Evolutionary conservation across 768 basidiomycete genomes (phyloP).

Genomic region (Termitomyces sp.): DNA sequence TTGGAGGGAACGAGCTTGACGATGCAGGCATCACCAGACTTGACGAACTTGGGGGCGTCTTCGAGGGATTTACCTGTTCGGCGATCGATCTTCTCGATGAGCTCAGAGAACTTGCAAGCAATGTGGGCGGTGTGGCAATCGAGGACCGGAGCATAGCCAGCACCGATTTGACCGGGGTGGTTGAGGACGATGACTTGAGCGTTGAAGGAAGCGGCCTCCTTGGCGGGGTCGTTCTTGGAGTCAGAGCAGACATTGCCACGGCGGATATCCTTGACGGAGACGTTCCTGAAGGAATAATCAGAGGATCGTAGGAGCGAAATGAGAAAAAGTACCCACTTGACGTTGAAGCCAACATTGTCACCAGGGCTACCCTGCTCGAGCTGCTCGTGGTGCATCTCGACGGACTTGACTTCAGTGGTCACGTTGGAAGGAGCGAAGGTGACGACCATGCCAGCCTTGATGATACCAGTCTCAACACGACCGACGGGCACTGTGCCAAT

Average conservation of each 20-base stretch:
- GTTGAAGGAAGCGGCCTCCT: slow-evolving; percentile 98
- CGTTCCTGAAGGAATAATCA: slow-evolving; percentile 62
- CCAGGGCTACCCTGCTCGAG: slow-evolving; percentile 92
- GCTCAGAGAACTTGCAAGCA: slow-evolving; percentile 98
- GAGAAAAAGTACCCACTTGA: slow-evolving; percentile 59
- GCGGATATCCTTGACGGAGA: slow-evolving; percentile 99
- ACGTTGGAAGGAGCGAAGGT: slow-evolving; percentile 96
- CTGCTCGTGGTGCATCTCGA: slow-evolving; percentile 99
- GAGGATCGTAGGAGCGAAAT: neutral
- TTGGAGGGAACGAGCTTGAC: slow-evolving; percentile 96
- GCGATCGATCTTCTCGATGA: slow-evolving; percentile 99
- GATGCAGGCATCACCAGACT: slow-evolving; percentile 99
- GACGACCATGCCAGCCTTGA: slow-evolving; percentile 99
- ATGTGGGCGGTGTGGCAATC: slow-evolving; percentile 99
- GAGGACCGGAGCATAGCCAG: slow-evolving; percentile 97
- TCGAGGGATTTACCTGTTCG: slow-evolving; percentile 95
- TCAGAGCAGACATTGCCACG: slow-evolving; percentile 99
- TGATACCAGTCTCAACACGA: slow-evolving; percentile 99
- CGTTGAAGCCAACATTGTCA: slow-evolving; percentile 99
- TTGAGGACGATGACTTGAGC: slow-evolving; percentile 99
- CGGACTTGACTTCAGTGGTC: slow-evolving; percentile 99
- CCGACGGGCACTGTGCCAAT: slow-evolving; percentile 99
- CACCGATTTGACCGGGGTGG: slow-evolving; percentile 99
- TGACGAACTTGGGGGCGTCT: slow-evolving; percentile 92
- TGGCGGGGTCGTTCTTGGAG: slow-evolving; percentile 99